These are phyloP conservation scores for Termitomyces titanicus DNA, from an alignment of 768 basidiomycete genomes.

Conservation along the genomic window DNA sequence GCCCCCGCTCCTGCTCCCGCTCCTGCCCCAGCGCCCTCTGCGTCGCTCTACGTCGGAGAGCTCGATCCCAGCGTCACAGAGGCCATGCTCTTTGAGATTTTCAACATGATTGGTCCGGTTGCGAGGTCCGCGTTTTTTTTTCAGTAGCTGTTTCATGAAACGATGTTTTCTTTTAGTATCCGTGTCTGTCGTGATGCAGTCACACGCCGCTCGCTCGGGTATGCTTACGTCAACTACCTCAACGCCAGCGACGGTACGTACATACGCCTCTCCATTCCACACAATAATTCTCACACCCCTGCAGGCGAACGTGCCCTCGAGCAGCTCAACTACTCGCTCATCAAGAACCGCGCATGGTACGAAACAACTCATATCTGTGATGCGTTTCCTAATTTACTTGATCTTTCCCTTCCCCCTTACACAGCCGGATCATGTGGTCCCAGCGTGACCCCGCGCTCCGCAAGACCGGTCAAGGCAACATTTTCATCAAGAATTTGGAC, in stretches of 20 bases:
- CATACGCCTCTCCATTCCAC: too few relatives aligned
- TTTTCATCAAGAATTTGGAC: slow-evolving; percentile 99
- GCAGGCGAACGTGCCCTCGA: slow-evolving; percentile 90
- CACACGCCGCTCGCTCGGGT: slow-evolving; percentile 97
- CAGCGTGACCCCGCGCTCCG: slow-evolving; percentile 99
- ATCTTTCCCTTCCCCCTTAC: too few relatives aligned
- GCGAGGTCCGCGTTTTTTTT: slow-evolving; percentile 61
- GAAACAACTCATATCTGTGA: too few relatives aligned
- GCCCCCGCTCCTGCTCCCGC: slow-evolving; percentile 40
- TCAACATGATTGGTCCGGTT: slow-evolving; percentile 99
- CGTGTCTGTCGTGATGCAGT: slow-evolving; percentile 99
- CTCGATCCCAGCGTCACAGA: slow-evolving; percentile 97
- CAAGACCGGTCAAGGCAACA: slow-evolving; percentile 99
- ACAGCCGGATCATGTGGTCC: slow-evolving; percentile 99
- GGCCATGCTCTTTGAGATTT: slow-evolving; percentile 99
- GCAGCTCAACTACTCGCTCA: slow-evolving; percentile 98
- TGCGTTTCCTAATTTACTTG: too few relatives aligned
- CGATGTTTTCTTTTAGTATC: slow-evolving; percentile 52
- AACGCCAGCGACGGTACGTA: slow-evolving; percentile 72
- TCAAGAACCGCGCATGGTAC: slow-evolving; percentile 96
- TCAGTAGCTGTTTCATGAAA: neutral
- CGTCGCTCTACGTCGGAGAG: slow-evolving; percentile 98
- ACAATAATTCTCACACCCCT: neutral
- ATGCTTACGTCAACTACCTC: slow-evolving; percentile 99
- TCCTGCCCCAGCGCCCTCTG: slow-evolving; percentile 54